Base-by-base conservation (phyloP, 352 stramenopile species). In the Globisporangium lucens region DNA sequence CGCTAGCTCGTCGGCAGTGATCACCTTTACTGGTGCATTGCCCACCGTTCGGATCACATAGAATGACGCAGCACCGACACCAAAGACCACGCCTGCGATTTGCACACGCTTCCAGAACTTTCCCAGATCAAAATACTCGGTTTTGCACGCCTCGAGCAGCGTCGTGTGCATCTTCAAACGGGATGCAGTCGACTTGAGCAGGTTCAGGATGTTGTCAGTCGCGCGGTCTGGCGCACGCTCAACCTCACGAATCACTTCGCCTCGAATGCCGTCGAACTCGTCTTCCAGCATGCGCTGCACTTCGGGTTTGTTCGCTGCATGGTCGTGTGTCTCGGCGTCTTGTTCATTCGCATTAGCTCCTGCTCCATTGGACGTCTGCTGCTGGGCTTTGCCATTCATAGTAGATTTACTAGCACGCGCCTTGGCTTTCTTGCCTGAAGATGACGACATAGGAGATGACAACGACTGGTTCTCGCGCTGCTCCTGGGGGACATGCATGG, bases 131-230 rank as follows among this genome's bases (percentile, higher is more conserved):
- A 86, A 46, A 56, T 93, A 94, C 69, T 96, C 88, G 56, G 91
- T 77, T 63, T 85, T 86, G 62, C 85, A 93, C 2, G 82, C 83
- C 52, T 94, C 79, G 5, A 96, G 70, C 12, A 95, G 70, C 59
- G 76, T 94, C 59, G 87, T 76, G 68, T 95, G 88, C 88, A 95
- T 94, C 70, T 96, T 94, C 33, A 96, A 74, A 0, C 84, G 80
- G 27, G 85, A 82, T 9, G 77, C 80, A n/a, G 87, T 92, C n/a
- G 75, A 73, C 70, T 92, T 93, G 61, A 96, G 78, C 49, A 93
- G 61, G 62, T 89, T 94, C 53, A 96, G 71, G 5, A 94, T 69
- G 58, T 94, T 94, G 53, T 96, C 88, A 0, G 88, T 96, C 17
- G 88, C 85, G 43, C 87, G 86, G 61, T 96, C 88, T 2, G 88